Evolutionary conservation across 2,329 filamentous ascomycete species (phyloP).

Genomic region (Cercospora berteroae): DNA sequence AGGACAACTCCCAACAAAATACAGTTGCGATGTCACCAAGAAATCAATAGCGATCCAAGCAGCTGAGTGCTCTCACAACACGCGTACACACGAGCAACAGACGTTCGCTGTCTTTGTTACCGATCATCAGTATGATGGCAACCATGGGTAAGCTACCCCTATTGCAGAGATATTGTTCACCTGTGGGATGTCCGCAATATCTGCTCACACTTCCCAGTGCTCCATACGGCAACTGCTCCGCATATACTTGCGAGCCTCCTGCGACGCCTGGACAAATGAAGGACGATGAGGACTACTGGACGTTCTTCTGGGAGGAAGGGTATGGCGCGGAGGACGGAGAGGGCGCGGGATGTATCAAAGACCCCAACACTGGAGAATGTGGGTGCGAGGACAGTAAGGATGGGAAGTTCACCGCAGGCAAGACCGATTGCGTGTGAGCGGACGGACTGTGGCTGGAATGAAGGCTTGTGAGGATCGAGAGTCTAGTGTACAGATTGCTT

Average conservation of each 20-base stretch:
- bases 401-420: slow-evolving; percentile 40
- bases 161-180: neutral
- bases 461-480: neutral
- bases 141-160: slow-evolving; percentile 35
- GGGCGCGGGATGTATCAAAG: slow-evolving; percentile 43
- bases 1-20: slow-evolving; percentile 34
- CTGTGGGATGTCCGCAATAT: neutral
- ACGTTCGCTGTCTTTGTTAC: slow-evolving; percentile 45
- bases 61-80: slow-evolving; percentile 46
- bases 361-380: slow-evolving; percentile 41
- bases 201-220: slow-evolving; percentile 21
- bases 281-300: slow-evolving; percentile 42
- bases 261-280: slow-evolving; percentile 35
- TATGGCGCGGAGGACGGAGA: slow-evolving; percentile 34
- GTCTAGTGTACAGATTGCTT: neutral
- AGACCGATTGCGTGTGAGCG: slow-evolving; percentile 13
- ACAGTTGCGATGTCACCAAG: slow-evolving; percentile 34
- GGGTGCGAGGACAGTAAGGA: slow-evolving; percentile 44
- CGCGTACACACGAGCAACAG: slow-evolving; percentile 38
- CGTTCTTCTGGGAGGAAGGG: slow-evolving; percentile 39
- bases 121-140: slow-evolving; percentile 48
- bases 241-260: slow-evolving; percentile 44
- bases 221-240: slow-evolving; percentile 50
- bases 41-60: slow-evolving; percentile 42
- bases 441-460: neutral